Evolutionary conservation across 2,329 filamentous ascomycete genomes (phyloP).

Genomic region (Malbranchea zuffiana): DNA sequence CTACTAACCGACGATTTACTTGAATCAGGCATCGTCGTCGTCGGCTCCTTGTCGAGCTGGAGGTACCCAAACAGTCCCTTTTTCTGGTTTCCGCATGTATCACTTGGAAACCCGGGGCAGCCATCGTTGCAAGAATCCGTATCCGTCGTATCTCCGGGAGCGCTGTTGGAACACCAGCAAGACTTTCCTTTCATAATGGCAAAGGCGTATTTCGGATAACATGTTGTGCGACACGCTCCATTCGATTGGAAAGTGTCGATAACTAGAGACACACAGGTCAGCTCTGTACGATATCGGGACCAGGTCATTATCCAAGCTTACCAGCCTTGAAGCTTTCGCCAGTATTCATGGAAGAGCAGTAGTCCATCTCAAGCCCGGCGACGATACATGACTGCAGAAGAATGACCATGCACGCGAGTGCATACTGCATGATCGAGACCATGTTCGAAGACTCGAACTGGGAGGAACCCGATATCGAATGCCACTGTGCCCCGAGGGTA

Average conservation of each 20-base stretch:
- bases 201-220: constrained; percentile 34
- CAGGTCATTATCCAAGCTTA: constrained; percentile 21
- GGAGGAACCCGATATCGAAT: constrained; percentile 3
- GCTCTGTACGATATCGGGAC: background rate
- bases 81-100: constrained; percentile 34
- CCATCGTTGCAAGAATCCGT: constrained; percentile 28
- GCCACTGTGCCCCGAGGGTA: background rate
- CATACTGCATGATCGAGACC: constrained; percentile 7
- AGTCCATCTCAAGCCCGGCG: constrained; percentile 23
- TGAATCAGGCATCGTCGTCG: constrained; percentile 18
- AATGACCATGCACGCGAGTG: constrained; percentile 1
- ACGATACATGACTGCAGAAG: constrained; percentile 4
- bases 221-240: constrained; percentile 33
- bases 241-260: constrained; percentile 36
- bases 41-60: constrained; percentile 23
- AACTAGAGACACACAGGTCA: constrained; percentile 21
- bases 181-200: constrained; percentile 36
- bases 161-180: constrained; percentile 42
- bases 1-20: constrained; percentile 15
- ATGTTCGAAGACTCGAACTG: constrained; percentile 3
- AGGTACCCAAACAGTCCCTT: constrained; percentile 36
- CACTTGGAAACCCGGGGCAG: constrained; percentile 39
- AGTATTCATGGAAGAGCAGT: constrained; percentile 38
- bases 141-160: constrained; percentile 28
- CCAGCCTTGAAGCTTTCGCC: constrained; percentile 28